These are phyloP conservation scores for Salmacisia buchloeana DNA, from an alignment of 1,284 basidiomycete genomes.

Conservation along the genomic window DNA sequence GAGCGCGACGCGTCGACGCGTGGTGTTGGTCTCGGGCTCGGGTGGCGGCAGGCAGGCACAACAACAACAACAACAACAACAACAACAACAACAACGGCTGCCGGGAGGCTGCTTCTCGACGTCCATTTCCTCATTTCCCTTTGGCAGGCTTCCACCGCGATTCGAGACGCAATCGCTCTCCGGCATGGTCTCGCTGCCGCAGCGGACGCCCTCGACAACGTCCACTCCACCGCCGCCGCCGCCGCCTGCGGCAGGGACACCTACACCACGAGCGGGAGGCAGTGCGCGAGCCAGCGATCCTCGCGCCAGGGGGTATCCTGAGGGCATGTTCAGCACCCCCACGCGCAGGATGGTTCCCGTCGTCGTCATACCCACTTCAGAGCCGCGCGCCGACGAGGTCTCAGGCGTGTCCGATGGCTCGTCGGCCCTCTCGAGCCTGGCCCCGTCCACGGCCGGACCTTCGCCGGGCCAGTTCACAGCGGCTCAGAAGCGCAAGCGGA, in stretches of 20 bases:
- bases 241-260: not conserved
- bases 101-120: too few species aligned
- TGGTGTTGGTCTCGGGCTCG: too few species aligned
- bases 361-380: not conserved
- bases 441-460: not conserved
- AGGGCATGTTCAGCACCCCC: conserved; percentile 8
- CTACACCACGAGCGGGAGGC: not conserved
- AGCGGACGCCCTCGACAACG: too few species aligned
- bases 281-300: not conserved
- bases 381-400: not conserved
- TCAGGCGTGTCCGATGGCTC: conserved; percentile 3
- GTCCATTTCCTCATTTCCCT: too few species aligned
- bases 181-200: too few species aligned
- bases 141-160: too few species aligned
- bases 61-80: too few species aligned
- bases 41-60: too few species aligned
- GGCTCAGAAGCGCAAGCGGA: not conserved
- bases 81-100: too few species aligned
- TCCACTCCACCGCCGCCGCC: not conserved
- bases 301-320: not conserved
- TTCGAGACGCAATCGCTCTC: too few species aligned
- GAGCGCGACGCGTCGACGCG: too few species aligned
- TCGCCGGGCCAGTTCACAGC: not conserved
- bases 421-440: not conserved
- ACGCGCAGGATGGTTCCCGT: not conserved